Evolutionary conservation across 768 basidiomycete species (phyloP).

Genomic region (Auricularia heimuer): DNA sequence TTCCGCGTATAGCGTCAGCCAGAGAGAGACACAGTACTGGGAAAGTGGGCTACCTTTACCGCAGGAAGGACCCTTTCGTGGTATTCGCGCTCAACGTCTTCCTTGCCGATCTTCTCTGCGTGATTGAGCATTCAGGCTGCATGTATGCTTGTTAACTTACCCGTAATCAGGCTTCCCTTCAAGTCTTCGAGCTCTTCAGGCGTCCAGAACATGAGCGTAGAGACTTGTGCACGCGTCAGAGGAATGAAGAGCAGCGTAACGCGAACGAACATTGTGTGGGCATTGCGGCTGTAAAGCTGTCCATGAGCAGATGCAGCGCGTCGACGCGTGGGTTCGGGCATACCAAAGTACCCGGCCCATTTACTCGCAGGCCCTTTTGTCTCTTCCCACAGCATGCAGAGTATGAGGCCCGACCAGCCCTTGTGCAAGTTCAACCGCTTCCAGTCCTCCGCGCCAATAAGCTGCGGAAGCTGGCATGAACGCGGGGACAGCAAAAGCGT

Average conservation of each 20-base stretch:
- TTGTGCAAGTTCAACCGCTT: slow-evolving; percentile 42
- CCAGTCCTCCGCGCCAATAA: slow-evolving; percentile 60
- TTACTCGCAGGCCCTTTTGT: slow-evolving; percentile 48
- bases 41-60: slow-evolving; percentile 40
- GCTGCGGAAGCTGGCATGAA: slow-evolving; percentile 55
- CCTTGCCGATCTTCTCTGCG: slow-evolving; percentile 77
- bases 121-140: background rate
- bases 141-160: slow-evolving; percentile 27
- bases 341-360: slow-evolving; percentile 69
- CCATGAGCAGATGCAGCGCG: background rate
- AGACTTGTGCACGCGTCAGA: slow-evolving; percentile 60
- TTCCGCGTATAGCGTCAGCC: slow-evolving; percentile 19
- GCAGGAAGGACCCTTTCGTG: slow-evolving; percentile 56
- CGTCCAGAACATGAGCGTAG: slow-evolving; percentile 94
- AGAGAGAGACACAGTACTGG: slow-evolving; percentile 2
- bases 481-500: slow-evolving; percentile 65
- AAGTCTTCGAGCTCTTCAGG: slow-evolving; percentile 64
- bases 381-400: slow-evolving; percentile 95
- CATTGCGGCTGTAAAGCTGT: background rate
- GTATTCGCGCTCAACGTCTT: slow-evolving; percentile 71
- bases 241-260: background rate
- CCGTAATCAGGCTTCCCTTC: slow-evolving; percentile 76
- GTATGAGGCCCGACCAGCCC: slow-evolving; percentile 82
- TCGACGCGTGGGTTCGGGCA: slow-evolving; percentile 12
- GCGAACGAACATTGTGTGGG: background rate